A percentile compares a stretch with the other conserved stretches of the same genome.
phyloP scores from a whole-genome alignment of 257 asterid species.

The Nicotiana noctiflora region DNA sequence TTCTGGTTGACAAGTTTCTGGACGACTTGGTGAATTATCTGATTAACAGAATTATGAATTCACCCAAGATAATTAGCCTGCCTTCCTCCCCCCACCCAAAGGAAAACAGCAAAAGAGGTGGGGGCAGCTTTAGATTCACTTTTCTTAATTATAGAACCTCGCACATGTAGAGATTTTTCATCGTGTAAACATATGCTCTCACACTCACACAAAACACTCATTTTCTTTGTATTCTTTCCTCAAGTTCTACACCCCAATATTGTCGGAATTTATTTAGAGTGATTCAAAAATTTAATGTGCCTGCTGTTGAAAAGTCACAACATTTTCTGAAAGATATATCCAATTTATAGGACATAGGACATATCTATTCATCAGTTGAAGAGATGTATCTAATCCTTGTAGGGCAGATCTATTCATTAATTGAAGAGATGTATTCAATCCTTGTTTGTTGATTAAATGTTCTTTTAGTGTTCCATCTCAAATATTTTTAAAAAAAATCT shows the following conservation, averaged over 20 bases:
- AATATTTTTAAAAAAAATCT: background rate
- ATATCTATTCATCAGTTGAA: too few relatives aligned
- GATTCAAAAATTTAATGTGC: too few relatives aligned
- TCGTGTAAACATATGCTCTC: background rate
- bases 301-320: too few relatives aligned
- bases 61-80: background rate
- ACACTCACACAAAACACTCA: background rate
- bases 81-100: background rate
- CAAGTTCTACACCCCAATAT: background rate
- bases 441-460: too few relatives aligned
- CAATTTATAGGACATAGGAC: too few relatives aligned
- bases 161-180: background rate
- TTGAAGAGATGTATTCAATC: too few relatives aligned
- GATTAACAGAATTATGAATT: background rate
- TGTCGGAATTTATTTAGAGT: too few relatives aligned
- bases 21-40: background rate
- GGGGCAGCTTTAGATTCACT: background rate
- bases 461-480: too few relatives aligned
- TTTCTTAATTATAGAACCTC: background rate
- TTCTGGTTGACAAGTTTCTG: background rate
- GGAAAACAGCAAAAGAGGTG: background rate
- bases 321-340: too few relatives aligned
- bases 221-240: background rate
- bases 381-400: too few relatives aligned
- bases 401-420: too few relatives aligned